These are phyloP conservation scores for Brassica hybrid DNA, from an alignment of 441 rosid species.

Conservation along the genomic window DNA sequence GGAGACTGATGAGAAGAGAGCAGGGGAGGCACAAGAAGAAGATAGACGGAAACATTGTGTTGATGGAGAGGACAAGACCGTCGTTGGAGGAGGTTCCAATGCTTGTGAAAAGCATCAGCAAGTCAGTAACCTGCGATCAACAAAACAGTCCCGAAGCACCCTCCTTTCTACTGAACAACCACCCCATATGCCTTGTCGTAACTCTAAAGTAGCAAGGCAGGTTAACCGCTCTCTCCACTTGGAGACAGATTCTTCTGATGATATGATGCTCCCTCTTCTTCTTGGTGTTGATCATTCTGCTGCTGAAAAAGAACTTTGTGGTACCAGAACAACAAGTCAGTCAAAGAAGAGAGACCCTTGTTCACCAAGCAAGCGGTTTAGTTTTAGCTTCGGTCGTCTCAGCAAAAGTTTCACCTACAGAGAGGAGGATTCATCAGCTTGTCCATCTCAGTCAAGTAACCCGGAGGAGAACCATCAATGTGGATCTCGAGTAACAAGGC, in stretches of 20 bases:
- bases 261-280: slow-evolving; percentile 36
- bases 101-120: neutral
- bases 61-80: slow-evolving; percentile 31
- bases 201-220: slow-evolving; percentile 4
- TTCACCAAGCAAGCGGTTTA: slow-evolving; percentile 73
- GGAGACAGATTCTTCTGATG: slow-evolving; percentile 42
- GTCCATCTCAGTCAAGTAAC: slow-evolving; percentile 45
- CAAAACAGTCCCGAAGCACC: slow-evolving; percentile 29
- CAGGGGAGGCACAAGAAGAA: slow-evolving; percentile 14
- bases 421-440: slow-evolving; percentile 55
- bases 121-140: slow-evolving; percentile 36
- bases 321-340: slow-evolving; percentile 35
- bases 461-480: slow-evolving; percentile 41
- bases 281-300: slow-evolving; percentile 29
- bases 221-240: slow-evolving; percentile 26
- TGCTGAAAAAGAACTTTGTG: slow-evolving; percentile 38
- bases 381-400: slow-evolving; percentile 79
- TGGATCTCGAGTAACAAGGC: slow-evolving; percentile 64
- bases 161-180: slow-evolving; percentile 14
- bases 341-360: slow-evolving; percentile 42
- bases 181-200: slow-evolving; percentile 1
- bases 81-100: neutral
- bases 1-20: slow-evolving; percentile 26
- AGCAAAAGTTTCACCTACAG: slow-evolving; percentile 75
- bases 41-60: slow-evolving; percentile 21